Evolutionary conservation across 352 stramenopile genomes (phyloP).

Genomic region (Phytophthora nicotianae): DNA sequence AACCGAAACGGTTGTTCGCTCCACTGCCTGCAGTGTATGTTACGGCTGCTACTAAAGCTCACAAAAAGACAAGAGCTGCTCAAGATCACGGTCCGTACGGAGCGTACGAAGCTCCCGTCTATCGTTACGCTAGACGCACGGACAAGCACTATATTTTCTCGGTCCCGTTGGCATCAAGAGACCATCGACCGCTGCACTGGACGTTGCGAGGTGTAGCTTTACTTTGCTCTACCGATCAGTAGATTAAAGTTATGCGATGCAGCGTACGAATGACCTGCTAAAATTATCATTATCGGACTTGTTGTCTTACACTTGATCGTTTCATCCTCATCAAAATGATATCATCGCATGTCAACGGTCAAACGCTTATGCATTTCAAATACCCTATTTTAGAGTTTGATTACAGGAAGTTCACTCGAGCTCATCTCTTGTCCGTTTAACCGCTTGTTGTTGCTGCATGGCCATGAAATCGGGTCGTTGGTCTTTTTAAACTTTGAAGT

Average conservation of each 20-base stretch:
- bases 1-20: constrained; percentile 78
- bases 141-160: constrained; percentile 84
- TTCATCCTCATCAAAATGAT: constrained; percentile 21
- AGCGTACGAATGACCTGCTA: neutral
- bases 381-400: neutral
- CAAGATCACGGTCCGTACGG: constrained; percentile 78
- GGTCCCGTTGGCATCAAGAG: constrained; percentile 70
- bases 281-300: neutral
- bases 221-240: constrained; percentile 66
- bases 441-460: neutral
- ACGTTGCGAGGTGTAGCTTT: constrained; percentile 77
- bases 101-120: constrained; percentile 77
- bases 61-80: constrained; percentile 74
- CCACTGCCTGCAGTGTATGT: constrained; percentile 80
- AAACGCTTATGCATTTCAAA: neutral
- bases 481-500: no score
- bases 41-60: constrained; percentile 72
- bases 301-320: constrained; percentile 2
- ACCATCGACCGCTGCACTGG: constrained; percentile 80
- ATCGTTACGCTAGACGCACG: constrained; percentile 78
- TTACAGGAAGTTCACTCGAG: neutral
- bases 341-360: neutral
- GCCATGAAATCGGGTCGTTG: constrained; percentile 2
- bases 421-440: constrained; percentile 4
- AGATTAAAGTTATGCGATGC: constrained; percentile 6